Percentiles rank a stretch among this genome's conserved stretches.
Conservation (phyloP, 1,139 yeast species). For the Diutina scorzettiae region DNA sequence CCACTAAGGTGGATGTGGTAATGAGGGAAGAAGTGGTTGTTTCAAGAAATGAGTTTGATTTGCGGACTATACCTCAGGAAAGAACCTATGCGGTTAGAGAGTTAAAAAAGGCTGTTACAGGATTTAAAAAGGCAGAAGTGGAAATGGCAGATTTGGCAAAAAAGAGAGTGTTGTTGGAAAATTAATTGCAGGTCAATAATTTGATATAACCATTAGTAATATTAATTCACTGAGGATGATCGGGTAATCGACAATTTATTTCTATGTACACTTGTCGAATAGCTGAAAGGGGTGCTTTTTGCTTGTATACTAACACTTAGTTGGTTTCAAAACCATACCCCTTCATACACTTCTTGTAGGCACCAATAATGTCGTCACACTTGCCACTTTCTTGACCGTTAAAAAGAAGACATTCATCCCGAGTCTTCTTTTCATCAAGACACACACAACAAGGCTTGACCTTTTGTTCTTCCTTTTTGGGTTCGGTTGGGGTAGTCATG, state of each 20-base stretch:
- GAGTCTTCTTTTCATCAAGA: constrained; percentile 63
- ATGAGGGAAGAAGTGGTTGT: too few species aligned
- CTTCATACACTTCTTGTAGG: constrained; percentile 83
- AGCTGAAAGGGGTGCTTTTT: too few species aligned
- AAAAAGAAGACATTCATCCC: constrained; percentile 80
- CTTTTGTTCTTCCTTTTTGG: constrained; percentile 19
- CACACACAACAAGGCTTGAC: constrained; percentile 98
- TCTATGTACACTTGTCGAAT: too few species aligned
- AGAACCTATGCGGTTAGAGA: background rate
- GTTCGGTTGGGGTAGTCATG: background rate
- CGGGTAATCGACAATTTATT: too few species aligned
- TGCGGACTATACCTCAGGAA: too few species aligned
- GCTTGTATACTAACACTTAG: constrained; percentile 6
- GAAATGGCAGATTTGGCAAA: too few species aligned
- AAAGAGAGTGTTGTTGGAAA: too few species aligned
- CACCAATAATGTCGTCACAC: constrained; percentile 57
- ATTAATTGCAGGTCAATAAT: too few species aligned
- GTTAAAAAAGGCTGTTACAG: background rate
- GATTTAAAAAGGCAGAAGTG: background rate
- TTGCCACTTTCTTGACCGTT: constrained; percentile 80
- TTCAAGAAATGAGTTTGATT: too few species aligned
- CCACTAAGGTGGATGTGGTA: too few species aligned
- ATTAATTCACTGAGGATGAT: too few species aligned
- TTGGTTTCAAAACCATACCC: constrained; percentile 64
- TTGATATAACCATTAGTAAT: too few species aligned